Evolutionary conservation across 2,329 filamentous ascomycete genomes (phyloP), one percentile per base, ranked within the genome.

Genomic region (Xylaria sp.): DNA sequence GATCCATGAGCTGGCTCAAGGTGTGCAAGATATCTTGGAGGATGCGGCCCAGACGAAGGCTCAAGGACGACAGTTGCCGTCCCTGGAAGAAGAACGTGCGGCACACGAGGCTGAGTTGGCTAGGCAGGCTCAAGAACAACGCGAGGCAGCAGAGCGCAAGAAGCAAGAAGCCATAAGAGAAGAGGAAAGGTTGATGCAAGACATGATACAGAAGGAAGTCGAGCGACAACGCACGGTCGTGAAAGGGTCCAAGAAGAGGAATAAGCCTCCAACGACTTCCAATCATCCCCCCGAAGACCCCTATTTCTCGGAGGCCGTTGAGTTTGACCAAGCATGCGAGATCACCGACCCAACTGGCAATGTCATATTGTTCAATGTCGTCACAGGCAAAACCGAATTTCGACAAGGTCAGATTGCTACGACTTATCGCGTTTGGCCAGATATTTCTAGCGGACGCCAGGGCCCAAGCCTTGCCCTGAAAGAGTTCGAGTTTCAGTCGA

Each of bases 1-100:
- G 79, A 76, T 87, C 38, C 80, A 87, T 66, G 80, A 84, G 50
- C 79, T 95, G 26, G 76, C 92, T 8, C 82, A 84, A 58, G 84
- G 83, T 2, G 84, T 90, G 44, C 86, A 91, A 7, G 86, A 87
- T 43, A 86, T 93, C 8, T 79, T 97, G 3, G 91, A 97, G 72
- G 90, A 95, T 70, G 91, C 91, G n/a, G 90, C 91, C 1, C 80
- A 87, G 61, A 85, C 87, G 22, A 89, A 89, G 63, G 87, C 89
- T 44, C 84, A 87, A 50, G 89, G 91, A 26, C 83, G 86, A 50
- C 83, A 91, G 57, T 76, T 96, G 16, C 92, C 91, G 1, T 96
- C 91, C 26, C 78, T 97, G 6, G 91, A 96, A 66, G 91, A 95
- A 65, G 92, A 97, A 71, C 85, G 92, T 38, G 91, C 89, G 22